Percentiles rank a stretch among this genome's conserved stretches.
Evolutionary conservation across 495 filamentous ascomycete species (phyloP).

Genomic region (Penicillium chermesinum): DNA sequence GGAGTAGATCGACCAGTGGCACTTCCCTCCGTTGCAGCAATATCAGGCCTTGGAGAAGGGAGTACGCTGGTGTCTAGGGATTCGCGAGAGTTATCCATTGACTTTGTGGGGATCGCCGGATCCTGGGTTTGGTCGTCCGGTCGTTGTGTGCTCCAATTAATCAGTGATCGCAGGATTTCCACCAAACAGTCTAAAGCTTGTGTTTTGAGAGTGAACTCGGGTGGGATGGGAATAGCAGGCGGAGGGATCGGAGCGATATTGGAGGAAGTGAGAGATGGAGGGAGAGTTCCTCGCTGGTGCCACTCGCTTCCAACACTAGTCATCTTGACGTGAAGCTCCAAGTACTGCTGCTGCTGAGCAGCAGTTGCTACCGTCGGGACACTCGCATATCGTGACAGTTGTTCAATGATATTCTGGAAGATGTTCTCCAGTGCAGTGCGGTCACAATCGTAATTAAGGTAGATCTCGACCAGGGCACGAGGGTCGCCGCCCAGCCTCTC

Average conservation of each 20-base stretch:
- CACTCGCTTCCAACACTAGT: conserved; percentile 59
- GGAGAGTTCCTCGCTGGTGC: conserved; percentile 77
- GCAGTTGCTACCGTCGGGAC: conserved; percentile 66
- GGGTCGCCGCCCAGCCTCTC: conserved; percentile 81
- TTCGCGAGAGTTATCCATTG: conserved; percentile 71
- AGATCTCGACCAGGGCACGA: conserved; percentile 86
- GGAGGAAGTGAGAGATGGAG: conserved; percentile 76
- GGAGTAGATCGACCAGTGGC: conserved; percentile 64
- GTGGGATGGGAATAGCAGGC: conserved; percentile 58
- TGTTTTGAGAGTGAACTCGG: conserved; percentile 83
- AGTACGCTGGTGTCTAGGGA: conserved; percentile 66
- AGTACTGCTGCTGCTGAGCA: conserved; percentile 76
- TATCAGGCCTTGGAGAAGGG: conserved; percentile 45
- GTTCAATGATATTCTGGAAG: conserved; percentile 88
- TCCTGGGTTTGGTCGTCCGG: conserved; percentile 53
- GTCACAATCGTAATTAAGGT: conserved; percentile 98
- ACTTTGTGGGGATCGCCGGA: conserved; percentile 50
- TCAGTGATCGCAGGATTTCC: conserved; percentile 78
- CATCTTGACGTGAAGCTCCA: conserved; percentile 65
- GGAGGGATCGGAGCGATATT: conserved; percentile 50
- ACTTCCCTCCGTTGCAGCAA: conserved; percentile 47
- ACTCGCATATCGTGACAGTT: conserved; percentile 77
- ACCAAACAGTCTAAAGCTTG: conserved; percentile 84
- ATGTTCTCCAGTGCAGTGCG: conserved; percentile 91
- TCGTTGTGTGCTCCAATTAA: conserved; percentile 85